These are phyloP conservation scores for Citrus unshiu DNA, from an alignment of 345 rosid genomes.

Conservation along the genomic window DNA sequence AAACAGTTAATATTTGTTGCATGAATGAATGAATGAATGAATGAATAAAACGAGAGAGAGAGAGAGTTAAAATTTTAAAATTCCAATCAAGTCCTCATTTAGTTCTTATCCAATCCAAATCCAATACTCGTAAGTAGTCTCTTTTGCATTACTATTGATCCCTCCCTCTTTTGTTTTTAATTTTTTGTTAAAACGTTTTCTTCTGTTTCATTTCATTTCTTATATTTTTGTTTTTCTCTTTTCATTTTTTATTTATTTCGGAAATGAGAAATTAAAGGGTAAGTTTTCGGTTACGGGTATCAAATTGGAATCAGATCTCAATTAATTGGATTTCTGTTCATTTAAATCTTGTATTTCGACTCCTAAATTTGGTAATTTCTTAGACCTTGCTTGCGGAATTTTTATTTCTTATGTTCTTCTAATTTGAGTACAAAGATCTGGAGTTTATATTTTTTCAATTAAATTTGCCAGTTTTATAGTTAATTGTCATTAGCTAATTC, in stretches of 20 bases:
- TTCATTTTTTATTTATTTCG: not conserved
- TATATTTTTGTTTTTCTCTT: not conserved
- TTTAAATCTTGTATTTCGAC: not conserved
- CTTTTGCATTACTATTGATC: slow-evolving; percentile 21
- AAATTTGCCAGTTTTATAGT: slow-evolving; percentile 7
- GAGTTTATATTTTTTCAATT: not conserved
- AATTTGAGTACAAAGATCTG: slow-evolving; percentile 46
- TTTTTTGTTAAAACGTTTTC: not conserved
- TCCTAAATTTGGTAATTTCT: not conserved
- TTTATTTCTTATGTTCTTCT: slow-evolving; percentile 1
- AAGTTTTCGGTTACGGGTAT: slow-evolving; percentile 2
- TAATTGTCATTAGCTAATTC: slow-evolving; percentile 7
- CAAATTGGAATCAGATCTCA: slow-evolving; percentile 42
- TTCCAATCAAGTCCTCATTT: slow-evolving; percentile 26
- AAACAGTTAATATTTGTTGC: slow-evolving; percentile 10
- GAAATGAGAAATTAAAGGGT: not conserved
- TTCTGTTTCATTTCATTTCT: not conserved
- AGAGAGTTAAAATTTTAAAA: slow-evolving; percentile 16
- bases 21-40: not conserved
- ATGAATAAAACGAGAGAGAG: not conserved
- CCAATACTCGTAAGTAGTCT: slow-evolving; percentile 61
- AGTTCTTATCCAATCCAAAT: slow-evolving; percentile 43
- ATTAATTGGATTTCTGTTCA: slow-evolving; percentile 1
- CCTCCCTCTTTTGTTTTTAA: slow-evolving; percentile 3
- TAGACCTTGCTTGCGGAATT: not conserved